Evolutionary conservation across 495 filamentous ascomycete species (phyloP).

Genomic region (Penicillium angulare): DNA sequence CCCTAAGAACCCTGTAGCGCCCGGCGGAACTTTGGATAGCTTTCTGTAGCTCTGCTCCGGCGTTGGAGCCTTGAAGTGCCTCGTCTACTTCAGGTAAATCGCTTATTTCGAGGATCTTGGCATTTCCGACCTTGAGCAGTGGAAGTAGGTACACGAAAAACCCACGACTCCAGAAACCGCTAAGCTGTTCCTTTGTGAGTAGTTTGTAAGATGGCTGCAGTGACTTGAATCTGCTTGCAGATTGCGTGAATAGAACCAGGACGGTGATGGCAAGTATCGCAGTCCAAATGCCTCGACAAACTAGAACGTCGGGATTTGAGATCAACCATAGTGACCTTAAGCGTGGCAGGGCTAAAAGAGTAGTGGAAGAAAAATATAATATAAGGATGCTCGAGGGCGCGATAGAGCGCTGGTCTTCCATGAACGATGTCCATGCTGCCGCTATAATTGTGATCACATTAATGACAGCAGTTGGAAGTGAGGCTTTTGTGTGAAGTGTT

Average conservation of each 20-base stretch:
- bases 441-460: slow-evolving; percentile 9
- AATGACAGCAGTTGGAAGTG: slow-evolving; percentile 17
- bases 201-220: background rate
- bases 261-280: background rate
- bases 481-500: slow-evolving; percentile 13
- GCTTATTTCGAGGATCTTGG: background rate
- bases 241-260: background rate
- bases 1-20: slow-evolving; percentile 13
- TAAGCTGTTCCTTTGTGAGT: background rate
- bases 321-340: slow-evolving; percentile 30
- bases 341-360: slow-evolving; percentile 20
- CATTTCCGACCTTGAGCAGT: background rate
- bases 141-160: background rate
- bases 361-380: slow-evolving; percentile 27
- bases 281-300: background rate
- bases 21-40: background rate
- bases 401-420: slow-evolving; percentile 34
- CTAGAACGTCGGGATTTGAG: too few species aligned
- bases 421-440: slow-evolving; percentile 21
- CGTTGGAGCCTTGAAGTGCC: background rate
- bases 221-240: background rate
- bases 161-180: background rate
- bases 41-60: background rate
- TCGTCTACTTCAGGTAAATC: background rate
- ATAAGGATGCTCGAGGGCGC: slow-evolving; percentile 31